Percentiles rank a stretch among this genome's conserved stretches.
Evolutionary conservation across 148 eudicot genomes (phyloP).

Genomic region (Heliamphora exappendiculata): DNA sequence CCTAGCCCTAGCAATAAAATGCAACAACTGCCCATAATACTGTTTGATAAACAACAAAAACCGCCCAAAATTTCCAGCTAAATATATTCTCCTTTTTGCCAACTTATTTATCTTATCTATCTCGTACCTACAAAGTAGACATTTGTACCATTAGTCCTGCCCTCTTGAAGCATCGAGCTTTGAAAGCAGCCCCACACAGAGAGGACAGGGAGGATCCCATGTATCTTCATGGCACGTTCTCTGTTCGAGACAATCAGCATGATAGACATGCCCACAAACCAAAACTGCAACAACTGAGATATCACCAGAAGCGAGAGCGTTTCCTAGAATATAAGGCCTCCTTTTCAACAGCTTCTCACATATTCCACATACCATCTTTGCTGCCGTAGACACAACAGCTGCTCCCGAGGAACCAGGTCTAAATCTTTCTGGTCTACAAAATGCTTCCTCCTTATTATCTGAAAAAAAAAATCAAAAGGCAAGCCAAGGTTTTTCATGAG

Average conservation of each 20-base stretch:
- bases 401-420: constrained; percentile 29
- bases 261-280: constrained; percentile 79
- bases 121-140: neutral
- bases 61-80: neutral
- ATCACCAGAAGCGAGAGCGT: constrained; percentile 32
- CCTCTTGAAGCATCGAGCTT: constrained; percentile 21
- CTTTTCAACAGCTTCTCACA: constrained; percentile 52
- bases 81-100: neutral
- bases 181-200: constrained; percentile 24
- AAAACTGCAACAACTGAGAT: constrained; percentile 64
- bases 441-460: constrained; percentile 37
- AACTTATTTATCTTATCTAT: neutral
- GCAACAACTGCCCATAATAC: neutral
- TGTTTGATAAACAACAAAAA: neutral
- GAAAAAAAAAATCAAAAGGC: constrained; percentile 6
- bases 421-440: constrained; percentile 49
- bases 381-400: constrained; percentile 21
- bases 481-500: neutral
- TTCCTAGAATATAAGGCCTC: constrained; percentile 31
- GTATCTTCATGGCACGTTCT: constrained; percentile 49
- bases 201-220: constrained; percentile 73
- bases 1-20: neutral
- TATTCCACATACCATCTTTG: constrained; percentile 46
- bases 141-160: constrained; percentile 5
- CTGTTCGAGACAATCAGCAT: constrained; percentile 76